Conservation (phyloP, 2,329 filamentous ascomycete genomes). For the Fusarium tjaetaba region DNA sequence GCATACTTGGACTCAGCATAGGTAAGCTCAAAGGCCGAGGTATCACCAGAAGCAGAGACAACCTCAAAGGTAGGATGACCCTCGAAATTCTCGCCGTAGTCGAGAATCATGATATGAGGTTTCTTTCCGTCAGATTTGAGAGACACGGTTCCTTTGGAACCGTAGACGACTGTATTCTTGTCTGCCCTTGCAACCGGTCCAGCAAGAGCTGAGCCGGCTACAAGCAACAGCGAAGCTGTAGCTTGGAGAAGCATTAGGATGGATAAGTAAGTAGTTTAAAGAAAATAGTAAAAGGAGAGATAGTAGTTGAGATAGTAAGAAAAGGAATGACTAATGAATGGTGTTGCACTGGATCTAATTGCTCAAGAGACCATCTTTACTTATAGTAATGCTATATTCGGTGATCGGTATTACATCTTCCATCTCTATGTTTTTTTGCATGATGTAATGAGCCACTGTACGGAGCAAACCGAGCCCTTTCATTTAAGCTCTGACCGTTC, state of each 20-base stretch:
- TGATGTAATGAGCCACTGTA: background rate
- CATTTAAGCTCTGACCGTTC: background rate
- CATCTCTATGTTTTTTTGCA: background rate
- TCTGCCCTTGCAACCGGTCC: background rate
- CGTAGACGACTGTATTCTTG: background rate
- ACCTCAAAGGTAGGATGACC: background rate
- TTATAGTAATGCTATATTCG: fast-evolving
- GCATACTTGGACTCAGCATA: conserved; percentile 2
- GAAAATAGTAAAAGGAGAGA: background rate
- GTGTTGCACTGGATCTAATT: background rate
- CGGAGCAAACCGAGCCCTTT: background rate
- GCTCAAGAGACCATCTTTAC: fast-evolving
- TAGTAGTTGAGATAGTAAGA: fast-evolving
- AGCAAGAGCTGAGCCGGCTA: background rate
- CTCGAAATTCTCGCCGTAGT: background rate
- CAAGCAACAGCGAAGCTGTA: background rate
- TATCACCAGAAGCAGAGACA: background rate
- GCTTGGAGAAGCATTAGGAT: background rate
- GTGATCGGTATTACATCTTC: background rate
- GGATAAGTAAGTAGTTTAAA: fast-evolving
- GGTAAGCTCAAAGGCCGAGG: background rate
- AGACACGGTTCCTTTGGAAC: background rate
- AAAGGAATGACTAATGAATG: fast-evolving
- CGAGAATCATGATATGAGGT: background rate
- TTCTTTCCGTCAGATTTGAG: background rate